phyloP scores from a whole-genome alignment of 2,329 filamentous ascomycete genomes.

The Pseudonectria buxi region DNA sequence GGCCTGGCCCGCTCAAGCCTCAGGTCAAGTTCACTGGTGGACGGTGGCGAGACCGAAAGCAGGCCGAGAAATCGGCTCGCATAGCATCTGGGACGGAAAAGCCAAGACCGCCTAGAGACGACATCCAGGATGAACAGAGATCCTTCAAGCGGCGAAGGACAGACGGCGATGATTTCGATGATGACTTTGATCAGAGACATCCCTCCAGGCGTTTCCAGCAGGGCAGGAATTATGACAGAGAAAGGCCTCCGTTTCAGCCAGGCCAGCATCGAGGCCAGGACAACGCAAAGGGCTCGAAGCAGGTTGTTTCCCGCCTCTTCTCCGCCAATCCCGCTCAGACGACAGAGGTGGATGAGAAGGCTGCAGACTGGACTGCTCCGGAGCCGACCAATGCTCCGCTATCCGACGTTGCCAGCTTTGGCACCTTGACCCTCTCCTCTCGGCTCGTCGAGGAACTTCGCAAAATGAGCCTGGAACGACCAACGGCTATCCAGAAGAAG shows the following conservation, averaged over 20 bases:
- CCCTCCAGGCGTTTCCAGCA: conserved; percentile 6
- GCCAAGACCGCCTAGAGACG: conserved; percentile 15
- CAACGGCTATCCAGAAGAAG: conserved; percentile 90
- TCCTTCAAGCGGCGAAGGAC: conserved; percentile 41
- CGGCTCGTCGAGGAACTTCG: conserved; percentile 75
- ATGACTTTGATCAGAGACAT: conserved; percentile 13
- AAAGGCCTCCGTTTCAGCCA: conserved; percentile 10
- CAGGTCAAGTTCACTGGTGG: conserved; percentile 74
- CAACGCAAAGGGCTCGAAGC: conserved; percentile 27
- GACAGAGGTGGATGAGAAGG: conserved; percentile 49
- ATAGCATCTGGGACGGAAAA: conserved; percentile 15
- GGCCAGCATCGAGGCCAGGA: conserved; percentile 16
- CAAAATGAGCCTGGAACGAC: conserved; percentile 83
- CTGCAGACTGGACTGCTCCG: conserved; percentile 46
- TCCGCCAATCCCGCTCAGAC: conserved; percentile 76
- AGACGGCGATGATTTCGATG: conserved; percentile 10
- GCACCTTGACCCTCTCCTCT: conserved; percentile 73
- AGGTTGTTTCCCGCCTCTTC: conserved; percentile 86
- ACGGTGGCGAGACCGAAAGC: conserved; percentile 83
- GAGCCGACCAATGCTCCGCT: conserved; percentile 89
- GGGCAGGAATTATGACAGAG: conserved; percentile 8
- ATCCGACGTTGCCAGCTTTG: conserved; percentile 78
- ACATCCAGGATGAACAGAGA: conserved; percentile 24
- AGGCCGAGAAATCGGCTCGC: conserved; percentile 43
- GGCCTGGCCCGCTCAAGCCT: conserved; percentile 56